phyloP scores from a whole-genome alignment of 1,284 basidiomycete species.

The Ganoderma sp. region DNA sequence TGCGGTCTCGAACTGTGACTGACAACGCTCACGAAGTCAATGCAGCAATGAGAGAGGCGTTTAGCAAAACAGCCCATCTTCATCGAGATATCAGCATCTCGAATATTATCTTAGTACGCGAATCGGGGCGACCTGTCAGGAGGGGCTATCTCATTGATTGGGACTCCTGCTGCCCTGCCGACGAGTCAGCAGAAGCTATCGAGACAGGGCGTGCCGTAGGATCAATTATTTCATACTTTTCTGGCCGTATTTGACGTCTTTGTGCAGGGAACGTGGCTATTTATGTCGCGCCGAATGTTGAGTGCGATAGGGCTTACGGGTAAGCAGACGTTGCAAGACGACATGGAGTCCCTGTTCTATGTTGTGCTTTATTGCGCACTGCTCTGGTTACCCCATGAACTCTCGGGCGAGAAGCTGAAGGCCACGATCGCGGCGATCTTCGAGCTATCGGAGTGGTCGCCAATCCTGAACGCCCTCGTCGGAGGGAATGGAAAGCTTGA shows the following conservation, averaged over 20 bases:
- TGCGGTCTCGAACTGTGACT: background rate
- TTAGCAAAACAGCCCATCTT: slow-evolving; percentile 3
- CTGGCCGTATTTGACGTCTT: background rate
- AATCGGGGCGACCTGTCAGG: background rate
- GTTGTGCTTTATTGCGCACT: slow-evolving; percentile 24
- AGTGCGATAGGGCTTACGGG: background rate
- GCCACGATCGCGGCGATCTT: too few relatives aligned
- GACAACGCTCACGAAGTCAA: background rate
- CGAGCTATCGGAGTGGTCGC: too few relatives aligned
- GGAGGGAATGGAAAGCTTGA: background rate
- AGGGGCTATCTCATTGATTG: slow-evolving; percentile 23
- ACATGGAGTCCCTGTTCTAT: slow-evolving; percentile 29
- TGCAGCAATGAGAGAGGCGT: slow-evolving; percentile 20
- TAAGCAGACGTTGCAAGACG: slow-evolving; percentile 19
- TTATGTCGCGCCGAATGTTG: slow-evolving; percentile 14
- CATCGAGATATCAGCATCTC: slow-evolving; percentile 23
- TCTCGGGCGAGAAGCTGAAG: too few relatives aligned
- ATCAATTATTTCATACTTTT: background rate
- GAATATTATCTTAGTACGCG: slow-evolving; percentile 21
- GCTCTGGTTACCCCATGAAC: slow-evolving; percentile 16
- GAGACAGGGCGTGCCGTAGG: background rate
- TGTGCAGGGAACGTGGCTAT: slow-evolving; percentile 21
- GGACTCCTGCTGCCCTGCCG: slow-evolving; percentile 15
- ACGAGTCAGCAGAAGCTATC: slow-evolving; percentile 6
- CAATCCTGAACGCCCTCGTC: background rate